These are phyloP conservation scores for Fragilariopsis cylindrus DNA, from an alignment of 108 stramenopile species.

Conservation along the genomic window DNA sequence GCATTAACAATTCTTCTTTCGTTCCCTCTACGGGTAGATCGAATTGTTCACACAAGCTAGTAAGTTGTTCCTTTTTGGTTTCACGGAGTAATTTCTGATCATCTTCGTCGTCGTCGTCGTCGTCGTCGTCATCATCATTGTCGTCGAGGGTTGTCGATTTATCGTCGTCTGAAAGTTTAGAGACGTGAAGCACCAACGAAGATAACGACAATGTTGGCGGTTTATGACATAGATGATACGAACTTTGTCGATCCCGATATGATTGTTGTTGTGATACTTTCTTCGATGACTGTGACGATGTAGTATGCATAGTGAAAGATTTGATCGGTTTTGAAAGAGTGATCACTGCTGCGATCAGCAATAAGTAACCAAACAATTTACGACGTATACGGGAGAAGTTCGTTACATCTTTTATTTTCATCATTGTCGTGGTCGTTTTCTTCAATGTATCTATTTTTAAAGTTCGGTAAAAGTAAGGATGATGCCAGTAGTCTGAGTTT, in stretches of 20 bases:
- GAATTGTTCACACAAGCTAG: conserved; percentile 65
- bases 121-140: conserved; percentile 14
- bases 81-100: conserved; percentile 57
- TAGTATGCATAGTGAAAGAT: not conserved
- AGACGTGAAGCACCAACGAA: not conserved
- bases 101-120: conserved; percentile 35
- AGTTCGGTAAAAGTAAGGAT: too few relatives aligned
- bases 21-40: conserved; percentile 51
- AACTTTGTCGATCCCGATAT: too few relatives aligned
- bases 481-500: too few relatives aligned
- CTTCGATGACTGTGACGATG: not conserved
- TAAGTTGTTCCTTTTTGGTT: conserved; percentile 52
- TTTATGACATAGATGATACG: not conserved
- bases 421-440: too few relatives aligned
- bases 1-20: conserved; percentile 60
- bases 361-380: not conserved
- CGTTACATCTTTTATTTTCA: too few relatives aligned
- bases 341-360: not conserved
- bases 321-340: not conserved
- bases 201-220: not conserved
- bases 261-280: not conserved
- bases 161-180: conserved; percentile 11
- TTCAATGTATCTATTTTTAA: too few relatives aligned
- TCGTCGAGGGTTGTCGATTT: not conserved
- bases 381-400: too few relatives aligned